Evolutionary conservation across 108 stramenopile genomes (phyloP), one percentile per base, ranked within the genome.

Genomic region (Pseudonitzschia multiseries): DNA sequence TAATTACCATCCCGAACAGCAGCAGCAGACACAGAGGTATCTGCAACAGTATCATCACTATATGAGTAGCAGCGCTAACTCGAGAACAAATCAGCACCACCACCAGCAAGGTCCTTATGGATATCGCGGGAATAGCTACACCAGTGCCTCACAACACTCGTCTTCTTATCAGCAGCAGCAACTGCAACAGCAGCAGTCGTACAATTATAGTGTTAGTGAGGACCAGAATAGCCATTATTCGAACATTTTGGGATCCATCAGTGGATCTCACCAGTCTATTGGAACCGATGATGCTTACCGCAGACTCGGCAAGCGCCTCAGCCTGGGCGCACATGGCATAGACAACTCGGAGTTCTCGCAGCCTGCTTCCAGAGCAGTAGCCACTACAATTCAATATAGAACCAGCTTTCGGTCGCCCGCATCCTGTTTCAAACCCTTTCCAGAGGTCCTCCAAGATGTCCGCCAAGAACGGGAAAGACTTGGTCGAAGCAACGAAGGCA

Each of bases 231-330:
- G 51, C 46, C 51, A 52, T 29, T 62, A 68, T 52, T 68, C 67
- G 24, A 52, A 21, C 29, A 52, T 52, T 17, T 54, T 33, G 20
- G 51, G 67, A 9, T 33, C 67, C 0, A 52, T 50, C 26, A 51
- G n/a, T 32, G 51, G 52, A 26, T 44, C 67, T 14, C n/a, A 33
- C 9, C 61, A 62, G 40, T 44, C 66, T 22, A 40, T 48, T 48
- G 28, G 27, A 32, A 53, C 71, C 52, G 80, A 81, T 36, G 78
- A 81, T 66, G 84, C 81, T 8, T 85, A 79, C 51, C 69, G 72
- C 40, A 61, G 78, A 53, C 40, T 81, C 28, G 84, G 84, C 2
- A 75, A 79, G 28, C 44, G 69, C 36, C 61, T 85, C 15, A 78
- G 77, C 32, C 36, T 57, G 41, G 71, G 81, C 28, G 78, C 73